Conservation (phyloP, 73 alveolate genomes). For the Uronychia binucleata region DNA sequence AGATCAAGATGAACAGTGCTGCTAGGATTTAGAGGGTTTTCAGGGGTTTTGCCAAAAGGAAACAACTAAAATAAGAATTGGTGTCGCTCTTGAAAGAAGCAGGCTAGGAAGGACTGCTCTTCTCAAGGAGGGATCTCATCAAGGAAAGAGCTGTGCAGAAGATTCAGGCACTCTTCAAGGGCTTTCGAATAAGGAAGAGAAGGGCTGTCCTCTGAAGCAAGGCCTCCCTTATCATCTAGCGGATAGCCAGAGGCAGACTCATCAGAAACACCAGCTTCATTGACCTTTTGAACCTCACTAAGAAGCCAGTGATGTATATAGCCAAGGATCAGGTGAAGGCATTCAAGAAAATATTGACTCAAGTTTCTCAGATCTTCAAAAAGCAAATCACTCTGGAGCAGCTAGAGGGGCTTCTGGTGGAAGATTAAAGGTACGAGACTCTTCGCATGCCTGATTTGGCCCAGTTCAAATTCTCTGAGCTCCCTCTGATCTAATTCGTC, state of each 20-base stretch:
- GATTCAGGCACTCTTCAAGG: slow-evolving; percentile 2
- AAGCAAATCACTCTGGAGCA: not conserved
- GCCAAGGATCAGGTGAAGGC: not conserved
- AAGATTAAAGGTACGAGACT: not conserved
- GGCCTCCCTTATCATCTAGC: not conserved
- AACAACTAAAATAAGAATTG: slow-evolving; percentile 21
- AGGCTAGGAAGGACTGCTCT: slow-evolving; percentile 23
- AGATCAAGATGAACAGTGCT: slow-evolving; percentile 15
- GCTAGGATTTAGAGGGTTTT: slow-evolving; percentile 24
- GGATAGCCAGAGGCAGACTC: not conserved
- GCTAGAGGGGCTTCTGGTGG: not conserved
- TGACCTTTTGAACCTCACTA: not conserved
- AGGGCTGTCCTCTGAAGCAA: not conserved
- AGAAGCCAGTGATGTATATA: not conserved
- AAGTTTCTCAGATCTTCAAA: not conserved
- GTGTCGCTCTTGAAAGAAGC: slow-evolving; percentile 3
- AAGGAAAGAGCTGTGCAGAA: slow-evolving; percentile 14
- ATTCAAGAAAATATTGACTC: not conserved
- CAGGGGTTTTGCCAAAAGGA: slow-evolving; percentile 33
- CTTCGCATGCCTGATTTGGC: not conserved
- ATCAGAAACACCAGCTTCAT: not conserved
- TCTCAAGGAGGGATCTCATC: not conserved
- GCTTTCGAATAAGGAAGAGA: not conserved
- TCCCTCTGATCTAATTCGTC: not conserved
- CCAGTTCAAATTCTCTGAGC: no score